These are phyloP conservation scores for Alternaria arbusti DNA, from an alignment of 2,329 filamentous ascomycete species.

Conservation along the genomic window DNA sequence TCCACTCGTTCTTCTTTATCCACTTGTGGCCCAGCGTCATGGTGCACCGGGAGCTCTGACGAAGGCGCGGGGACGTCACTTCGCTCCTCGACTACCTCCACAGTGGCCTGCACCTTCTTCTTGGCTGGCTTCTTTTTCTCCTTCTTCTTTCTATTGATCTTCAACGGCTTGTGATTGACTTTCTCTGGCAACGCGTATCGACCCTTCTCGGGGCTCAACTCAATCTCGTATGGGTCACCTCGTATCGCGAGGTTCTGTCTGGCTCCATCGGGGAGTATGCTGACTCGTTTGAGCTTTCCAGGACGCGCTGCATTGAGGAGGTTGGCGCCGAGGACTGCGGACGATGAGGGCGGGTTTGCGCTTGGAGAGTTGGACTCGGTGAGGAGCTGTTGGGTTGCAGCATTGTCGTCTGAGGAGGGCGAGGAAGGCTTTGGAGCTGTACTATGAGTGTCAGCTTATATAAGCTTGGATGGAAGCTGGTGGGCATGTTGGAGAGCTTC, in stretches of 20 bases:
- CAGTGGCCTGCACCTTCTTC: background rate
- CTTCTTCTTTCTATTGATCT: constrained; percentile 10
- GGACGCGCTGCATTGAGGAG: constrained; percentile 41
- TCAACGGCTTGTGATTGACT: constrained; percentile 16
- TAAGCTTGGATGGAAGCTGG: background rate
- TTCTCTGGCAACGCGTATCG: constrained; percentile 7
- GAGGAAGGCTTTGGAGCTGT: background rate
- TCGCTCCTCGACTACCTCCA: no score
- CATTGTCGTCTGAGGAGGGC: constrained; percentile 15
- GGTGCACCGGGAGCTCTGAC: background rate
- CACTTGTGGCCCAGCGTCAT: background rate
- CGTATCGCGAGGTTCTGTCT: constrained; percentile 13
- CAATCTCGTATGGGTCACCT: constrained; percentile 25
- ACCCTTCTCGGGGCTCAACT: constrained; percentile 28
- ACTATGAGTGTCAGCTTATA: background rate
- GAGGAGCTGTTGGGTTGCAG: constrained; percentile 33
- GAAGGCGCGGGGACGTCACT: background rate
- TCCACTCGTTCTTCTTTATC: background rate
- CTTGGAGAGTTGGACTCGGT: constrained; percentile 20
- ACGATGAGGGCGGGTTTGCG: constrained; percentile 7
- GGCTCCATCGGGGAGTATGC: constrained; percentile 8
- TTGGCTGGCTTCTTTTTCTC: constrained; percentile 2
- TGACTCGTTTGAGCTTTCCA: constrained; percentile 30
- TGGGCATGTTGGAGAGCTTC: background rate
- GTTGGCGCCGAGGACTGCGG: constrained; percentile 27